Evolutionary conservation across 495 filamentous ascomycete genomes (phyloP), one percentile per base, ranked within the genome.

Genomic region (Hypoxylon rickii): DNA sequence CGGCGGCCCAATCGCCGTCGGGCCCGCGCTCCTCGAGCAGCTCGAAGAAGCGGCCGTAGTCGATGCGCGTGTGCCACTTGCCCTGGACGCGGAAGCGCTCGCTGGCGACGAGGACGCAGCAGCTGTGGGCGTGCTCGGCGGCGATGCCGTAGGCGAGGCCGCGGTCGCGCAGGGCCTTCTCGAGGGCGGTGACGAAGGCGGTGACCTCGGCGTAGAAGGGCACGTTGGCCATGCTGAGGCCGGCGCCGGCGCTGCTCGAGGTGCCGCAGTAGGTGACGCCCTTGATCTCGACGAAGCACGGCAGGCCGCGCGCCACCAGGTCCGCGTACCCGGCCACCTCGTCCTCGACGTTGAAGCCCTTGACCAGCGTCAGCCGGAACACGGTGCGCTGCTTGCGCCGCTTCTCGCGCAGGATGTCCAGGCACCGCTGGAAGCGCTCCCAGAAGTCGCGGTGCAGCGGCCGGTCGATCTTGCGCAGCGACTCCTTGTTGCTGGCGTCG

Each of bases 191-290:
- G 4, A 95, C 92, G 66, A 97, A 97, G 13, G 83, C 79, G 12
- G 78, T 74, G 11, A 97, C 87, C 69, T 97, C 93, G 58, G 86
- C 83, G 69, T 96, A 96, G 72, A 96, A 97, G 0, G 93, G 93
- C 15, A 97, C 93, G 63, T 97, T 97, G 62, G 89, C 81, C 93
- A 97, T 97, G 0, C 87, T 95, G 37, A 97, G 73, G 0, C 93
- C 93, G 1, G 89, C 92, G 44, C 83, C 86, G 3, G 84, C 83
- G 11, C 86, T 86, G 7, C 89, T 87, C 19, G 87, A 86, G 0
- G 92, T 97, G 13, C 93, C 93, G 72, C 93, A 97, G 77, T 92
- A 97, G 0, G 93, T 97, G 13, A 97, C 93, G 15, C 93, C 93
- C 74, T 97, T 97, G 64, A 96, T 82, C 72, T 97, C 93, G 16